phyloP scores from a whole-genome alignment of 257 asterid genomes.

The Primulina eburnea region DNA sequence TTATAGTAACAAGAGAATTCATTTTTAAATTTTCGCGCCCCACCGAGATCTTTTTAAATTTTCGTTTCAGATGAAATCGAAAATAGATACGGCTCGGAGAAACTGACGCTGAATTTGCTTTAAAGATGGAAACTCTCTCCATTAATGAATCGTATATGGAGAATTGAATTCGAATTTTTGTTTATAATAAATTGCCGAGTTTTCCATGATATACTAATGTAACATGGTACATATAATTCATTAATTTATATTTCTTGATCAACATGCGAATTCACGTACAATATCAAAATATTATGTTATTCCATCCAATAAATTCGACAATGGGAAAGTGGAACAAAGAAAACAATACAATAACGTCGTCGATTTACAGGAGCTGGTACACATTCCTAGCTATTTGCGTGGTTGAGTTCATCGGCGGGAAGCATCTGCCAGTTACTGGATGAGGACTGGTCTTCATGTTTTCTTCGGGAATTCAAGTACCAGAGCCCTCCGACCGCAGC shows the following conservation, averaged over 20 bases:
- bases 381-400: conserved; percentile 33
- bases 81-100: neutral
- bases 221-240: no score
- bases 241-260: no score
- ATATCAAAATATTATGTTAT: no score
- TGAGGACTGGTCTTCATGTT: conserved; percentile 48
- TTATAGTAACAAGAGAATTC: no score
- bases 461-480: conserved; percentile 59
- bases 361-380: no score
- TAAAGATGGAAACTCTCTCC: neutral
- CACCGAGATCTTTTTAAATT: no score
- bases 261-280: neutral
- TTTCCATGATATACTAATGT: no score
- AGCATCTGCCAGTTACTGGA: conserved; percentile 31
- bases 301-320: neutral
- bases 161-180: no score
- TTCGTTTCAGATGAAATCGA: no score
- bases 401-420: conserved; percentile 56
- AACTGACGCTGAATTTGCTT: neutral
- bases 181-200: no score
- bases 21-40: no score
- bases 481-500: conserved; percentile 49
- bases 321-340: neutral
- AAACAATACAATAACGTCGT: neutral
- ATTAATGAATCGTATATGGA: neutral